Percentiles rank a stretch among this genome's conserved stretches.
These are phyloP conservation scores for Aspergillus steynii DNA, from an alignment of 495 filamentous ascomycete species.

Conservation along the genomic window DNA sequence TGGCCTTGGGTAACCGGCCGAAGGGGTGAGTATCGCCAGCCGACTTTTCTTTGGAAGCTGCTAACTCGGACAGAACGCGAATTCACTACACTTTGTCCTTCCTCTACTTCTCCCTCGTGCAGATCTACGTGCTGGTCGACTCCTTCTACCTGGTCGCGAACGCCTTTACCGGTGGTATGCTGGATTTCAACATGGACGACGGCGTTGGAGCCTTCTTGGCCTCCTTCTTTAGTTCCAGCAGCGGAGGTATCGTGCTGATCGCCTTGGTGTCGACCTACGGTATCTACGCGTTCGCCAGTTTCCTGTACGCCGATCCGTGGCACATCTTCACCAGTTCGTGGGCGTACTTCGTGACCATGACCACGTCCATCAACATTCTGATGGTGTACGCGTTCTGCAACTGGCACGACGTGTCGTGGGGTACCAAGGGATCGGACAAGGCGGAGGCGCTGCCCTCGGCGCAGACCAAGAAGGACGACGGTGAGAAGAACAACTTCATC, in stretches of 20 bases:
- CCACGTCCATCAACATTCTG: constrained; percentile 96
- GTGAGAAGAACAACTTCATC: constrained; percentile 79
- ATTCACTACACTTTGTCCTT: constrained; percentile 80
- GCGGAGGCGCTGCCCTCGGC: constrained; percentile 88
- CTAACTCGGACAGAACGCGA: constrained; percentile 51
- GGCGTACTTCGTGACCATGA: constrained; percentile 87
- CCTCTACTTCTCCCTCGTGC: constrained; percentile 80
- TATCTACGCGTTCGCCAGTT: constrained; percentile 90
- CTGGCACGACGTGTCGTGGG: constrained; percentile 99
- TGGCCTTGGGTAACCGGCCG: constrained; percentile 92
- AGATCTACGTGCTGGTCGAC: constrained; percentile 81
- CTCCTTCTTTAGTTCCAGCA: constrained; percentile 74
- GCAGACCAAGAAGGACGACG: constrained; percentile 76
- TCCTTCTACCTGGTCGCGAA: constrained; percentile 84
- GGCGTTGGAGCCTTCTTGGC: constrained; percentile 54
- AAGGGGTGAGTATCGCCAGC: constrained; percentile 61
- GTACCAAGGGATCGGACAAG: constrained; percentile 98
- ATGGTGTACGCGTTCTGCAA: constrained; percentile 99
- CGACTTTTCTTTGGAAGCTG: background rate
- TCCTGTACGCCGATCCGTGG: constrained; percentile 99
- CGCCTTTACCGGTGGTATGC: constrained; percentile 63
- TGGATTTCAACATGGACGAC: constrained; percentile 54
- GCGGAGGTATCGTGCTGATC: constrained; percentile 82
- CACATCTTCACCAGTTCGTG: constrained; percentile 99
- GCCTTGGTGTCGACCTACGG: constrained; percentile 92